Base-by-base conservation (phyloP, 805 yeast species). In the Crinitomyces ghanaensis region DNA sequence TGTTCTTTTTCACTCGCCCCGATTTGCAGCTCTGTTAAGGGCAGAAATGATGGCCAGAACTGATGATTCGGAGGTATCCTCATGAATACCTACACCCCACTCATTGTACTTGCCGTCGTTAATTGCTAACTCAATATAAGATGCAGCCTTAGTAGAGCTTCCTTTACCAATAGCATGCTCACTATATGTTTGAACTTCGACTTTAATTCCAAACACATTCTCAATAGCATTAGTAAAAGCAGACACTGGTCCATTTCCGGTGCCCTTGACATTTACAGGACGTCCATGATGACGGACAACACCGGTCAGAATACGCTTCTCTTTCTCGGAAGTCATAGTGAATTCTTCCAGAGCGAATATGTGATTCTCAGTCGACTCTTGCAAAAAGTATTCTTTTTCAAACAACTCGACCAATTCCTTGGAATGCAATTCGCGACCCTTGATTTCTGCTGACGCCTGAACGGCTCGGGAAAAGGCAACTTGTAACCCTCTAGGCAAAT, bases 21-120 rank as follows among this genome's bases (percentile, higher is more conserved):
- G 24, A 6, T 26, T 31, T 16, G 44, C 41, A 13, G 54, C 41
- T 30, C 60, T 45, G 49, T 57, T 57, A 32, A 57, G 45, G 4
- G 53, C 62, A 22, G 63, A 54, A 11, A 62, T 46, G n/a, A 61
- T 52, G n/a, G 67, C 63, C 31, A 57, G 50, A 46, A 82, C 70
- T 4, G 93, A 76, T 30, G 95, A 91, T 50, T 77, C 78, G 17
- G 93, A 77, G 35, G 82, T 91, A 59, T 86, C 94, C 58, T 77
- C 88, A 53, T 83, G 77, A 41, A 84, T 74, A 51, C 95, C 96
- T 38, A 86, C 86, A 60, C 96, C 96, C 95, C 95, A 86, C 31
- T 63, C 59, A 41, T 49, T 39, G 30, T 57, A 46, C 36, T 49
- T 31, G 49, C 60, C 49, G 15, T 60, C 63, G 27, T 63, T 60